Evolutionary conservation across 2,329 filamentous ascomycete genomes (phyloP), one percentile per base, ranked within the genome.

Genomic region (Sclerotinia glacialis): DNA sequence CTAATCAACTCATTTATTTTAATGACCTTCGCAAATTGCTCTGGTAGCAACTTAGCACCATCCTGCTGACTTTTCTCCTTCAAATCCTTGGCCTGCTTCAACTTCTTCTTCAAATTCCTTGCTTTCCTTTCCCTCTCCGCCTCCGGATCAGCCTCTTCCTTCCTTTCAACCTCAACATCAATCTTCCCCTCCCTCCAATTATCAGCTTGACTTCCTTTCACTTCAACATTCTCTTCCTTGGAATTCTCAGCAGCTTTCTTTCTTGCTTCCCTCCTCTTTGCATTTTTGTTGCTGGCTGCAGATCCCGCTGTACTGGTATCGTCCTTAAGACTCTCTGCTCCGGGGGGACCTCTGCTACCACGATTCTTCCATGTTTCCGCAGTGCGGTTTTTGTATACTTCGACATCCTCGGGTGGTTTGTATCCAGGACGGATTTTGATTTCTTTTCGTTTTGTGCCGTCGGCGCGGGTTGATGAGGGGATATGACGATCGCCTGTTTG

Each of bases 1-100:
- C 93, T 86, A 67, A 97, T 88, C 61, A 99, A 84, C 80, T 99
- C 95, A 70, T 92, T 92, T 77, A 99, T 97, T 79, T 95, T 96
- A 77, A 97, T 96, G 65, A 99, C 92, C 81, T 99, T 99, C 73
- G 94, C 93, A 70, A 98, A 89, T 80, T 99, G 95, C 80, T 99
- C 95, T 0, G 93, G 94, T 34, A 98, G 82, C 68, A 99, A 80
- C 5, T 86, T 83, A 76, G 92, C 90, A 26, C 95, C 95, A 66
- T 87, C 88, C 31, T 96, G 91, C 78, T 96, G 96, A 61, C 64
- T 66, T 83, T 97, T 97, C 74, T 88, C 89, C 76, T 92, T 90
- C 64, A 99, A 83, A 2, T 98, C 95, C 72, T 88, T 90, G 5
- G 95, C 94, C 78, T 99, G 95, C 74, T 94, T 91, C 68, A 99